Evolutionary conservation across 257 asterid genomes (phyloP).

Genomic region (Leonotis leonurus): DNA sequence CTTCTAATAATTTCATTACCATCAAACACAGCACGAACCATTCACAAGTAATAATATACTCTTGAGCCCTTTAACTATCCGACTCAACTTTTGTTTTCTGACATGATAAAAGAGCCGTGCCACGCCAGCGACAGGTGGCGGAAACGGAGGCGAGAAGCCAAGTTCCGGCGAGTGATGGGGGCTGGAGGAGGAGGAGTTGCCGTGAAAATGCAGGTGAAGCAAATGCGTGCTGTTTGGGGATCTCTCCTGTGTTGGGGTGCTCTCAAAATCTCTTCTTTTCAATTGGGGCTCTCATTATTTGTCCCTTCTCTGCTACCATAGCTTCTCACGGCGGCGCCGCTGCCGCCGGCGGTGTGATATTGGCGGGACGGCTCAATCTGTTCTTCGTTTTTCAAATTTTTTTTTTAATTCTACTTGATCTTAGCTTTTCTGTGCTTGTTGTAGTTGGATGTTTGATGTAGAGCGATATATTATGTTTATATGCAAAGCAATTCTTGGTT

Average conservation of each 20-base stretch:
- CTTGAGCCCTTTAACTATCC: background rate
- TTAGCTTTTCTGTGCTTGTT: background rate
- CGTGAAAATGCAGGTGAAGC: slow-evolving; percentile 4
- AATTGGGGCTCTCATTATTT: slow-evolving; percentile 12
- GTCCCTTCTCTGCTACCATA: slow-evolving; percentile 14
- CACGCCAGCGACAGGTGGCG: background rate
- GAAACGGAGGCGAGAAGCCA: slow-evolving; percentile 4
- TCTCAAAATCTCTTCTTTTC: slow-evolving; percentile 11
- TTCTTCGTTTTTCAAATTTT: slow-evolving; percentile 5
- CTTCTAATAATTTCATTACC: background rate
- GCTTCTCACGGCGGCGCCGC: slow-evolving; percentile 9
- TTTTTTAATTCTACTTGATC: background rate
- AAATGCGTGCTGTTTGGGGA: background rate
- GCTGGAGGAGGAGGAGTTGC: background rate
- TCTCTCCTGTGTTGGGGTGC: slow-evolving; percentile 7
- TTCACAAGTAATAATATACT: background rate
- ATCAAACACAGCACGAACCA: background rate
- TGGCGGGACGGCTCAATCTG: slow-evolving; percentile 91
- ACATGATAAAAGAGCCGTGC: slow-evolving; percentile 10
- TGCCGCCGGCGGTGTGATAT: slow-evolving; percentile 40
- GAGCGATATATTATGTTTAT: slow-evolving; percentile 1
- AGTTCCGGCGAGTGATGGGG: background rate
- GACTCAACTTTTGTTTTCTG: background rate
- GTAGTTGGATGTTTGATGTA: background rate
- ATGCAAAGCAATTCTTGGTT: slow-evolving; percentile 8